Evolutionary conservation across 2,329 filamentous ascomycete species (phyloP).

Genomic region (Podosphaera xanthii): DNA sequence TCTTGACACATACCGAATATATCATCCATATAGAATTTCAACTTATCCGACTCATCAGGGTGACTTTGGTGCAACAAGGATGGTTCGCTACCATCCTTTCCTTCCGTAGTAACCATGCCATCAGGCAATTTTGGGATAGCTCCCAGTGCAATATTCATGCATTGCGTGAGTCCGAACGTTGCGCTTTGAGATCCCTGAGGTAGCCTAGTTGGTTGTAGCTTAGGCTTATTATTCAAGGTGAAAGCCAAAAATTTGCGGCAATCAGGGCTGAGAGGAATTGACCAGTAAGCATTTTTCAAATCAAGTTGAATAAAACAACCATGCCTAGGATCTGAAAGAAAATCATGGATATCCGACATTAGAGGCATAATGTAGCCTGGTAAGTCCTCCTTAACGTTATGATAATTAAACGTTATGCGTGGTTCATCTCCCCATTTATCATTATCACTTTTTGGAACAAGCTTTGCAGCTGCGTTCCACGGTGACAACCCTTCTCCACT

Average conservation of each 20-base stretch:
- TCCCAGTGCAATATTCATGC: constrained; percentile 1
- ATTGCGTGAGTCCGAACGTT: not conserved
- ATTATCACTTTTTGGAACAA: not conserved
- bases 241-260: not conserved
- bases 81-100: not conserved
- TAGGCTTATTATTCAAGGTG: constrained; percentile 1
- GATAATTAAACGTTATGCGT: not conserved
- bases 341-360: not conserved
- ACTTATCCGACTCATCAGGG: not conserved
- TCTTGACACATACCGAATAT: not conserved
- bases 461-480: not conserved
- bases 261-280: not conserved
- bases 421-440: not conserved
- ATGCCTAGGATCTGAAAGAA: not conserved
- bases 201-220: not conserved
- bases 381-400: not conserved
- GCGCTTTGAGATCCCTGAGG: not conserved
- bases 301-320: not conserved
- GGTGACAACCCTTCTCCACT: not conserved
- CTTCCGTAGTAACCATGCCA: not conserved
- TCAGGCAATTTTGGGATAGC: not conserved
- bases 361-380: not conserved
- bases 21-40: not conserved
- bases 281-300: not conserved
- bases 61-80: not conserved